Evolutionary conservation across 495 filamentous ascomycete species (phyloP).

Genomic region (Cercophora samala): DNA sequence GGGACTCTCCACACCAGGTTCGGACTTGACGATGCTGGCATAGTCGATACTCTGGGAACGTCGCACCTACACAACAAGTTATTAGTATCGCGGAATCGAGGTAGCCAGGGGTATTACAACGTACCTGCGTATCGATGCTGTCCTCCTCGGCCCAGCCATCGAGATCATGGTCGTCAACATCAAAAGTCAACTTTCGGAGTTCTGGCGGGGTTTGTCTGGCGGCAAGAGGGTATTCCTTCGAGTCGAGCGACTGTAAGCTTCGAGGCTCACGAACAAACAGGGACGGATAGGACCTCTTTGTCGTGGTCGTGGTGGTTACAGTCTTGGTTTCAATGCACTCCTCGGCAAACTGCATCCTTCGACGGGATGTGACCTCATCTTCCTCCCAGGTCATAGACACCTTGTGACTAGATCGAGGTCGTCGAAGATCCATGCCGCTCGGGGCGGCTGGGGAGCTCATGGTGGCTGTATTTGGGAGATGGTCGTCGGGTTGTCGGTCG

Average conservation of each 20-base stretch:
- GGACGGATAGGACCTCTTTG: conserved; percentile 83
- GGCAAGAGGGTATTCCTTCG: conserved; percentile 87
- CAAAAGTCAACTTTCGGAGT: conserved; percentile 69
- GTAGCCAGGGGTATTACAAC: neutral
- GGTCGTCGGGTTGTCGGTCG: too few relatives aligned
- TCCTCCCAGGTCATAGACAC: conserved; percentile 48
- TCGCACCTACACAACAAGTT: conserved; percentile 25
- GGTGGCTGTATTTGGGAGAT: neutral
- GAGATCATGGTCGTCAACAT: conserved; percentile 53
- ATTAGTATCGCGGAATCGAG: conserved; percentile 4
- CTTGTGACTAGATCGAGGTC: conserved; percentile 45
- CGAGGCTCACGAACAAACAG: conserved; percentile 72
- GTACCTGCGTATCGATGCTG: conserved; percentile 35
- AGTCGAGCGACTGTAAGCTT: conserved; percentile 69
- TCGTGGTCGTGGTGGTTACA: conserved; percentile 92
- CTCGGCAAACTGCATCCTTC: conserved; percentile 48
- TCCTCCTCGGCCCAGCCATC: conserved; percentile 64
- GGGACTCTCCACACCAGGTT: conserved; percentile 34
- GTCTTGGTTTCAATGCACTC: conserved; percentile 61
- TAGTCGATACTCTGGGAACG: conserved; percentile 36
- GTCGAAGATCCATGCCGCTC: conserved; percentile 36
- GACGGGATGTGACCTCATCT: conserved; percentile 34
- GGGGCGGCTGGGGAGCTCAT: conserved; percentile 2
- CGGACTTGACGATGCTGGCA: conserved; percentile 32
- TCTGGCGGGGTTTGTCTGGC: conserved; percentile 71